A percentile compares a stretch with the other conserved stretches of the same genome.
Conservation (phyloP, 768 basidiomycete genomes). For the Austroboletus eburneus region DNA sequence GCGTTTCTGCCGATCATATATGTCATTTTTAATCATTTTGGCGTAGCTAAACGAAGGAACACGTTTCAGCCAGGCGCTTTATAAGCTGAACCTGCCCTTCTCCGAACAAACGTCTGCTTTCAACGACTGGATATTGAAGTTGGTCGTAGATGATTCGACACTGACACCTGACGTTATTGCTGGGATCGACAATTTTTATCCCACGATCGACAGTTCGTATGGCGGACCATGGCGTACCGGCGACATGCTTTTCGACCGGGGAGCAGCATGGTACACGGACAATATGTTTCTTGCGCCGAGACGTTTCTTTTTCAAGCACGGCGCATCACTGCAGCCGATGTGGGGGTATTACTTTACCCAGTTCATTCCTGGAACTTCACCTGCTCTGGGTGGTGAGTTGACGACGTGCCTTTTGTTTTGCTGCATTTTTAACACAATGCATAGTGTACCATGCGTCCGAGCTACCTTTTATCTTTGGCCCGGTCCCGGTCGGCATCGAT, state of each 20-base stretch:
- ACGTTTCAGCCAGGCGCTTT: conserved; percentile 20
- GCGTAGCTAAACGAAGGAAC: conserved; percentile 17
- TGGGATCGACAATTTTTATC: conserved; percentile 39
- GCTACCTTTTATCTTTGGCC: conserved; percentile 30
- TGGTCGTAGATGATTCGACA: conserved; percentile 49
- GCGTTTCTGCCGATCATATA: background rate
- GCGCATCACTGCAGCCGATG: conserved; percentile 42
- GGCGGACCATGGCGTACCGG: conserved; percentile 56
- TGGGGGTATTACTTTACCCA: conserved; percentile 55
- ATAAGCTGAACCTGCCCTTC: conserved; percentile 36
- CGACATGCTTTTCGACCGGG: conserved; percentile 55
- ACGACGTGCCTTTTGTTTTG: background rate
- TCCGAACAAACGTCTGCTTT: conserved; percentile 42
- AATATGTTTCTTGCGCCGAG: conserved; percentile 52
- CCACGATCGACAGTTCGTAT: conserved; percentile 43
- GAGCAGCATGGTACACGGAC: conserved; percentile 55
- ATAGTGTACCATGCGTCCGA: conserved; percentile 18
- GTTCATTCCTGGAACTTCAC: conserved; percentile 52
- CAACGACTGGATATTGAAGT: conserved; percentile 41
- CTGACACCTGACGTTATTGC: conserved; percentile 31
- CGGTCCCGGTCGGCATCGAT: conserved; percentile 35
- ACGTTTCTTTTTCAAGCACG: conserved; percentile 47
- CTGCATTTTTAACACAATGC: background rate
- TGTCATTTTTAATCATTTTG: background rate
- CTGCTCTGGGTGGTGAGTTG: conserved; percentile 43